Evolutionary conservation across 176 grass and related monocot genomes (phyloP).

Genomic region (Miscanthus lutarioriparius): DNA sequence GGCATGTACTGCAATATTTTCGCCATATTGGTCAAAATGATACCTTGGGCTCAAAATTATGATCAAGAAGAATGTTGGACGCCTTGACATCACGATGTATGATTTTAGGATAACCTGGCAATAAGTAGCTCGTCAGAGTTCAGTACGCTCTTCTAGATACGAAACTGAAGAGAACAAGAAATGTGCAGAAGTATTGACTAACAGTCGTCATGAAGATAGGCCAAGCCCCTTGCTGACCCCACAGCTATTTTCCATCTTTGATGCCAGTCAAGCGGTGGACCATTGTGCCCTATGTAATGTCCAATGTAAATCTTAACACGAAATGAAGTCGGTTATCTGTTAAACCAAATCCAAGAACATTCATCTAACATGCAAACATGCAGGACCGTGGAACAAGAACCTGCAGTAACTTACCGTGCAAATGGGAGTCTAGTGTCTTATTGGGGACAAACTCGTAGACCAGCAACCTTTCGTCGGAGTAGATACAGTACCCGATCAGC

Average conservation of each 20-base stretch:
- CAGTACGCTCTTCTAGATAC: background rate
- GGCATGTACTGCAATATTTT: background rate
- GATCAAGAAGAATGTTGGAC: constrained; percentile 62
- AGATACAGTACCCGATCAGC: constrained; percentile 37
- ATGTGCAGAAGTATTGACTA: constrained; percentile 25
- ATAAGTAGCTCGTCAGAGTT: background rate
- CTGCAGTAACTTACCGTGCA: constrained; percentile 26
- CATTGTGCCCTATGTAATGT: constrained; percentile 23
- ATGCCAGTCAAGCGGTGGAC: constrained; percentile 35
- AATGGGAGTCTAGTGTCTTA: constrained; percentile 41
- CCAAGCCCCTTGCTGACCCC: constrained; percentile 51
- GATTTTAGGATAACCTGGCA: constrained; percentile 56
- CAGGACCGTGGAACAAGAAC: background rate
- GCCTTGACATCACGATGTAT: constrained; percentile 69
- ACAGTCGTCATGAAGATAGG: constrained; percentile 67
- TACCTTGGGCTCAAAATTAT: constrained; percentile 63
- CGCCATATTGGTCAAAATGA: no score
- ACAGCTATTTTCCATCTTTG: constrained; percentile 52
- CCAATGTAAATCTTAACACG: no score
- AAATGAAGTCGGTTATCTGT: background rate
- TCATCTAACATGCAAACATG: background rate
- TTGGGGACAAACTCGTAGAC: constrained; percentile 55
- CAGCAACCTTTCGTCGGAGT: constrained; percentile 43
- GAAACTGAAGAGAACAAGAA: background rate
- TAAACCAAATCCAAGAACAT: background rate